Evolutionary conservation across 2,329 filamentous ascomycete species (phyloP), one percentile per base, ranked within the genome.

Genomic region (Penicillium sp.): DNA sequence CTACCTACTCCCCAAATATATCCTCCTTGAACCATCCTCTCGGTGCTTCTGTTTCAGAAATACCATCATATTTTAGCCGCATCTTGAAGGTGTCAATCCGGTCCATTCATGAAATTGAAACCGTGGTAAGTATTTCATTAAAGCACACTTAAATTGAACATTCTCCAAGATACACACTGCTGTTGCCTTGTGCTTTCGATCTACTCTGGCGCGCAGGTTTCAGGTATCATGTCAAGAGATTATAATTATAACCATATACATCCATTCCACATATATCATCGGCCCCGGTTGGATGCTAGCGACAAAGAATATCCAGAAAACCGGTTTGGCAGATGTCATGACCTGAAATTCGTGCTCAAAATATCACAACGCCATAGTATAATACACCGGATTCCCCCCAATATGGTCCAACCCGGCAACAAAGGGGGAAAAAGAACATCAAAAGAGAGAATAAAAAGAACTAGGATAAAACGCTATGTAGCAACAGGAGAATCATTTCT

Each of bases 401-500:
- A n/a, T 26, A 43, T 21, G 14, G 21, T 55, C 42, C 31, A 35
- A 8, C 31, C 11, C 29, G n/a, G 39, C 19, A 22, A 19, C 9
- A 22, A 42, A 19, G 4, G 3, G 44, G 26, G 48, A 37, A 49
- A 48, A 37, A 22, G 43, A 54, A 31, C 29, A 29, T 46, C 48
- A 27, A 44, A 48, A 62, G 52, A 52, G 19, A 44, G 27, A 21
- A 19, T 10, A 21, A 11, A 21, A 29, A 33, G 21, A 37, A 33
- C 3, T 13, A 37, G 5, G 5, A 19, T 37, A n/a, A 48, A 44
- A 53, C 39, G 48, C 59, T 60, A 66, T 54, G 64, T 58, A 55
- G 57, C 60, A 33, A 64, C 54, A 45, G 66, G 64, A 51, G 73
- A 72, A 65, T 85, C 82, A 54, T 72, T 76, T 26, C 72, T 71